phyloP scores from a whole-genome alignment of 495 filamentous ascomycete genomes.

The Penicillium robsamsonii region DNA sequence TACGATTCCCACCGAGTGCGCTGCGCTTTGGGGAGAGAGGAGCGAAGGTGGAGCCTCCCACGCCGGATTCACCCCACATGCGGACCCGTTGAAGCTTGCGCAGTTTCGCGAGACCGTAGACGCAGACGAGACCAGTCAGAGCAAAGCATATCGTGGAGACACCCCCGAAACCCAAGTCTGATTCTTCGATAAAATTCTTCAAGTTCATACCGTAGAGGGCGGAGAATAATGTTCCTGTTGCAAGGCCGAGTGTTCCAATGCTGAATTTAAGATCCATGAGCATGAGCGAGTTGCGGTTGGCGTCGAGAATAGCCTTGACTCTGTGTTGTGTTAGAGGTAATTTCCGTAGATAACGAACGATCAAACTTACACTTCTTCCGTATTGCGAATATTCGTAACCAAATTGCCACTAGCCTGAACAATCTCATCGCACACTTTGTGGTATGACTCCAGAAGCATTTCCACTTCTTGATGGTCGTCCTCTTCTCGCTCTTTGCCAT shows the following conservation, averaged over 20 bases:
- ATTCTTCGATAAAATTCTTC: conserved; percentile 97
- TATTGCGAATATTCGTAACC: conserved; percentile 94
- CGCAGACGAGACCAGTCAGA: conserved; percentile 72
- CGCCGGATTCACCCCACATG: conserved; percentile 66
- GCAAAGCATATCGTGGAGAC: conserved; percentile 68
- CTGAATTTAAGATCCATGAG: conserved; percentile 94
- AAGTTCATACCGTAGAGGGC: conserved; percentile 99
- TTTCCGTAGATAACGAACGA: background rate
- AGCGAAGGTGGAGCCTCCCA: conserved; percentile 33
- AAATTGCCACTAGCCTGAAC: conserved; percentile 91
- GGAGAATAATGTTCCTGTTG: conserved; percentile 88
- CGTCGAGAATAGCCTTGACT: conserved; percentile 94
- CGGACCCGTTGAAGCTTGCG: conserved; percentile 84
- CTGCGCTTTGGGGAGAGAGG: conserved; percentile 30
- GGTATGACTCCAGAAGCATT: conserved; percentile 93
- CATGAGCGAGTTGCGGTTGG: conserved; percentile 97
- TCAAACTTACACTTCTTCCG: conserved; percentile 85
- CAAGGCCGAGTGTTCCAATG: conserved; percentile 88
- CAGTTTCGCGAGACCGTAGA: conserved; percentile 77
- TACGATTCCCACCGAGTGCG: conserved; percentile 23
- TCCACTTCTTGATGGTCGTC: conserved; percentile 96
- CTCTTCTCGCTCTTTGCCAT: conserved; percentile 69
- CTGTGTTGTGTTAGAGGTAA: conserved; percentile 41
- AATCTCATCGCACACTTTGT: conserved; percentile 97
- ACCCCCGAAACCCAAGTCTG: conserved; percentile 78